Conservation (phyloP, 768 basidiomycete genomes). For the Leccinum rimulosum region DNA sequence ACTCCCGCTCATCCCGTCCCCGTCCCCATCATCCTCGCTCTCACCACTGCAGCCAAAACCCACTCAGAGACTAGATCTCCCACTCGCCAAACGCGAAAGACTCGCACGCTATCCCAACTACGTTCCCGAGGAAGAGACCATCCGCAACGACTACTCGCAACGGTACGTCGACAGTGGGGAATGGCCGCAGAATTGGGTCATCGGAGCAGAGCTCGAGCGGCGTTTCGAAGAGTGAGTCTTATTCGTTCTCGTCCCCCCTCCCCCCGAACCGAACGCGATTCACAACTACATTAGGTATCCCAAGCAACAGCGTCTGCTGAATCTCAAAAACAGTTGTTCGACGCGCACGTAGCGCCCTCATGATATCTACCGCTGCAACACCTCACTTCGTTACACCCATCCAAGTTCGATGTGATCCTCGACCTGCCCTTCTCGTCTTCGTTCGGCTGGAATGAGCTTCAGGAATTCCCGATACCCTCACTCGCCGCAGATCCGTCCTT, state of each 20-base stretch:
- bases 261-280: background rate
- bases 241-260: background rate
- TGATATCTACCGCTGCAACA: slow-evolving; percentile 65
- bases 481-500: slow-evolving; percentile 92
- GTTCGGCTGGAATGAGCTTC: slow-evolving; percentile 82
- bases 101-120: slow-evolving; percentile 75
- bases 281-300: slow-evolving; percentile 65
- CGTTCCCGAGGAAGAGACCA: slow-evolving; percentile 91
- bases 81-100: slow-evolving; percentile 74
- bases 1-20: slow-evolving; percentile 56
- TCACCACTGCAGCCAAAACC: slow-evolving; percentile 39
- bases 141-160: slow-evolving; percentile 92
- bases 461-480: slow-evolving; percentile 75
- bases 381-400: slow-evolving; percentile 52
- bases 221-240: slow-evolving; percentile 88
- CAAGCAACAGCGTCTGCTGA: slow-evolving; percentile 82
- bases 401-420: slow-evolving; percentile 89
- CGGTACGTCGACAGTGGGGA: slow-evolving; percentile 88
- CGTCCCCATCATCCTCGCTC: slow-evolving; percentile 48
- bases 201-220: slow-evolving; percentile 83
- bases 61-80: slow-evolving; percentile 46
- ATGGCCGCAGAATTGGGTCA: slow-evolving; percentile 92
- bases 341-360: slow-evolving; percentile 66
- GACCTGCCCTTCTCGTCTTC: slow-evolving; percentile 88
- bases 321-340: slow-evolving; percentile 75